phyloP scores from a whole-genome alignment of 176 grass and related monocot genomes.

The Rhynchospora tenuis region DNA sequence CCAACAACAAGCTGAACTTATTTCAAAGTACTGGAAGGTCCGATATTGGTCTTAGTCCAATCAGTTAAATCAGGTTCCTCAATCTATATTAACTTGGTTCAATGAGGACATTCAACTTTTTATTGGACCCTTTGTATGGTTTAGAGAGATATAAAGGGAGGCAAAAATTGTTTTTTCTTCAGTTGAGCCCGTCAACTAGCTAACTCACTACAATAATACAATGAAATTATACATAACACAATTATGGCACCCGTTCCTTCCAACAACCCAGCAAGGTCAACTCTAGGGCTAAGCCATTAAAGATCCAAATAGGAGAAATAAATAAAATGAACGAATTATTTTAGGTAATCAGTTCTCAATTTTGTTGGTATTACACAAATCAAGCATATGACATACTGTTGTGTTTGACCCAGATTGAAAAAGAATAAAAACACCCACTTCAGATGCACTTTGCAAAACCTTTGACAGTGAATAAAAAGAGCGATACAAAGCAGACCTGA shows the following conservation, averaged over 20 bases:
- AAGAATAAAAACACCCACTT: neutral
- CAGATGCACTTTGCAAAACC: neutral
- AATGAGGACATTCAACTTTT: neutral
- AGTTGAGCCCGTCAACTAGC: neutral
- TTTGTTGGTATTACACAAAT: neutral
- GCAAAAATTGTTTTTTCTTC: neutral
- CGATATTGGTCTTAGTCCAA: neutral
- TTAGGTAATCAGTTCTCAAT: neutral
- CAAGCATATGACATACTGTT: neutral
- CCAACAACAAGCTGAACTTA: neutral
- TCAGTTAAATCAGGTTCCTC: neutral
- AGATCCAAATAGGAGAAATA: neutral
- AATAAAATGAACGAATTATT: neutral
- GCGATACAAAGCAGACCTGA: conserved; percentile 42
- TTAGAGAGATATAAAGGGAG: neutral
- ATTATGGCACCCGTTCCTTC: neutral
- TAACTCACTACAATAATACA: neutral
- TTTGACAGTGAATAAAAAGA: neutral
- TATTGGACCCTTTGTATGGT: neutral
- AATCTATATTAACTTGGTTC: neutral
- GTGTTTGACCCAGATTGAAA: neutral
- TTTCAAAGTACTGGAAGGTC: neutral
- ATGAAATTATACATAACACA: neutral
- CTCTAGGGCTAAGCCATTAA: neutral
- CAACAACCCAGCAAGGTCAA: neutral